Conservation (phyloP, 2,329 filamentous ascomycete species). For the Hypocrella siamensis region DNA sequence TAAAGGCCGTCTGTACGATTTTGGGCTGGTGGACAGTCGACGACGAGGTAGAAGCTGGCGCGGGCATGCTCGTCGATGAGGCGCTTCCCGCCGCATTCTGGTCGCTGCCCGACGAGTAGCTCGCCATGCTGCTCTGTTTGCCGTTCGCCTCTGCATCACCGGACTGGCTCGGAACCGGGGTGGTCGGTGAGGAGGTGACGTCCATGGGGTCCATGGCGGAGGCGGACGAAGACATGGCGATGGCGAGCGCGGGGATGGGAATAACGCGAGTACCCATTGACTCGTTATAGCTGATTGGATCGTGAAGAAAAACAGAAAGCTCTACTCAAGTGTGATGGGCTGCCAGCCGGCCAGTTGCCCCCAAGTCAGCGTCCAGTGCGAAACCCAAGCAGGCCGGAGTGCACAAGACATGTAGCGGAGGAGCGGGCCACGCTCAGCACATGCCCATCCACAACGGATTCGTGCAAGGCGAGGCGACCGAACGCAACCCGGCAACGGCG, state of each 20-base stretch:
- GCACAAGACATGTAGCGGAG: too few species aligned
- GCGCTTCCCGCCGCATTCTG: constrained; percentile 11
- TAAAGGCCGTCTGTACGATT: constrained; percentile 95
- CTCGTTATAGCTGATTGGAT: constrained; percentile 1
- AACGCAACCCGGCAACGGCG: not conserved
- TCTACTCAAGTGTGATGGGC: too few species aligned
- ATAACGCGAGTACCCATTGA: constrained; percentile 32
- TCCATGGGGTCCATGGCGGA: constrained; percentile 48
- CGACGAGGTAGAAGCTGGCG: constrained; percentile 33
- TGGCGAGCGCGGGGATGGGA: constrained; percentile 39
- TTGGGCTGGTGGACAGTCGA: constrained; percentile 84
- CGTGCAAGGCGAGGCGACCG: not conserved
- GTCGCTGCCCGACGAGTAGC: constrained; percentile 22
- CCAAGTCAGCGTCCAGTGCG: too few species aligned
- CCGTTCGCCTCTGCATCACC: constrained; percentile 25
- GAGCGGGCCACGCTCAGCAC: too few species aligned
- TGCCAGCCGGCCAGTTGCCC: not conserved
- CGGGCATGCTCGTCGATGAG: constrained; percentile 28
- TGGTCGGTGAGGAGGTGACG: constrained; percentile 35
- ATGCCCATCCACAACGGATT: too few species aligned
- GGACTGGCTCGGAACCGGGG: constrained; percentile 26
- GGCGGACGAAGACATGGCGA: constrained; percentile 42
- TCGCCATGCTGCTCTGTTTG: constrained; percentile 19
- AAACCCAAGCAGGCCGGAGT: too few species aligned
- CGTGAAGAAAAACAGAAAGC: not conserved